Evolutionary conservation across 2,329 filamentous ascomycete species (phyloP).

Genomic region (Penicillium fuscoglaucum): DNA sequence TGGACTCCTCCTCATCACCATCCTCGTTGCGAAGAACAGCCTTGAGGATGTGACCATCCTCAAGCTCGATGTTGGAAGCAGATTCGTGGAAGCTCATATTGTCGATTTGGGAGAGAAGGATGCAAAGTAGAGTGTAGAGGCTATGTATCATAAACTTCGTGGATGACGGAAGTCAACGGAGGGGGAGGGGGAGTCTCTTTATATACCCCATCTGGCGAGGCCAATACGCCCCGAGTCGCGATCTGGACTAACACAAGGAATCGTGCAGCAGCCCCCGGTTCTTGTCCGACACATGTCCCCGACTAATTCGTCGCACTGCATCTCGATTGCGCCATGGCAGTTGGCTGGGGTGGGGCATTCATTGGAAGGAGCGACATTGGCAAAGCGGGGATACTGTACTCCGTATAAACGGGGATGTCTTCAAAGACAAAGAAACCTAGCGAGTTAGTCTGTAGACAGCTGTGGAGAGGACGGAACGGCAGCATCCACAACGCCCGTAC

Average conservation of each 20-base stretch:
- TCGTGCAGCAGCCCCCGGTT: constrained; percentile 11
- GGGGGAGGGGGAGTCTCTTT: neutral
- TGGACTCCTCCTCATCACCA: constrained; percentile 48
- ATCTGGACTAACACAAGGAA: neutral
- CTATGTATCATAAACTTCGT: neutral
- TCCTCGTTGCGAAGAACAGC: constrained; percentile 45
- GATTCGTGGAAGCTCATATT: constrained; percentile 55
- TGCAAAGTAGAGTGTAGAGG: neutral
- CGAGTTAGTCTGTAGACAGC: neutral
- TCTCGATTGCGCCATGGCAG: constrained; percentile 15
- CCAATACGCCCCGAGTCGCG: neutral
- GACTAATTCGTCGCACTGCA: constrained; percentile 17
- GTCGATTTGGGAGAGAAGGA: neutral
- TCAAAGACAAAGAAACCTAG: constrained; percentile 2
- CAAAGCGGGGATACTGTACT: constrained; percentile 4
- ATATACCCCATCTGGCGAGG: constrained; percentile 9
- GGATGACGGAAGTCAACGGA: neutral
- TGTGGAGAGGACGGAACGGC: neutral
- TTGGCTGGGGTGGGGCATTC: constrained; percentile 7
- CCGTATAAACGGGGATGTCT: neutral
- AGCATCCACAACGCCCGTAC: neutral
- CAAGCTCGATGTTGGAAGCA: constrained; percentile 50
- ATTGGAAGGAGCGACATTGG: neutral
- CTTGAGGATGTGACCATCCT: constrained; percentile 53
- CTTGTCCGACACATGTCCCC: constrained; percentile 22